Percentiles rank a stretch among this genome's conserved stretches.
phyloP scores from a whole-genome alignment of 1,284 basidiomycete genomes.

The Tylopilus sp. region DNA sequence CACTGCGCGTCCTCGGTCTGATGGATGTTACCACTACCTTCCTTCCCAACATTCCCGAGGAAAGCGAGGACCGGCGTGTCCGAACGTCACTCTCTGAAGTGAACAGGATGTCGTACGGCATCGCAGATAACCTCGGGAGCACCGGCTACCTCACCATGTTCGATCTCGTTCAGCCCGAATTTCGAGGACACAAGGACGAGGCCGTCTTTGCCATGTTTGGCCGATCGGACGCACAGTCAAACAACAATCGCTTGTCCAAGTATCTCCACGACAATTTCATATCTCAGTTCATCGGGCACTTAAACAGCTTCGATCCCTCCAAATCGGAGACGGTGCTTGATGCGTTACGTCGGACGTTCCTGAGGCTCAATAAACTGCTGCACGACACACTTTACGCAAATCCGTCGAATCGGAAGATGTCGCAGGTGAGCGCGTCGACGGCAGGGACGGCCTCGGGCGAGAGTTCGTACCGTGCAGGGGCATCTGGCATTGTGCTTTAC shows the following conservation, averaged over 20 bases:
- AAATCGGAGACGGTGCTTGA: slow-evolving; percentile 70
- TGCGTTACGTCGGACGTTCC: slow-evolving; percentile 88
- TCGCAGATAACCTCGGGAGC: slow-evolving; percentile 93
- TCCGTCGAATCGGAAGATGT: slow-evolving; percentile 71
- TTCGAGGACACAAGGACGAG: slow-evolving; percentile 82
- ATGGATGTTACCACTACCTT: slow-evolving; percentile 98
- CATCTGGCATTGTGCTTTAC: slow-evolving; percentile 91
- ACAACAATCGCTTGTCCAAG: slow-evolving; percentile 77
- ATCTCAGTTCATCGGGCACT: slow-evolving; percentile 66
- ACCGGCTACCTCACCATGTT: slow-evolving; percentile 89
- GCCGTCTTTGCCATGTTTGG: slow-evolving; percentile 99
- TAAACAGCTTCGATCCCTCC: slow-evolving; percentile 53
- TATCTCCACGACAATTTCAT: slow-evolving; percentile 88
- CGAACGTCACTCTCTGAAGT: slow-evolving; percentile 94
- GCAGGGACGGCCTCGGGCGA: slow-evolving; percentile 48
- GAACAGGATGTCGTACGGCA: slow-evolving; percentile 96
- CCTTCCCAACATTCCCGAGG: slow-evolving; percentile 85
- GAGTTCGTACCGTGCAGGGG: slow-evolving; percentile 73
- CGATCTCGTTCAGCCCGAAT: slow-evolving; percentile 93
- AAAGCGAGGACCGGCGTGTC: slow-evolving; percentile 91
- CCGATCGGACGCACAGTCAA: slow-evolving; percentile 72
- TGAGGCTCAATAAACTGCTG: slow-evolving; percentile 84
- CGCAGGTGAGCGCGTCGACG: slow-evolving; percentile 67
- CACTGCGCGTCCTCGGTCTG: slow-evolving; percentile 91
- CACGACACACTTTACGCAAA: slow-evolving; percentile 71